These are phyloP conservation scores for Allium fistulosum DNA, from an alignment of 106 monocot species.

Conservation along the genomic window DNA sequence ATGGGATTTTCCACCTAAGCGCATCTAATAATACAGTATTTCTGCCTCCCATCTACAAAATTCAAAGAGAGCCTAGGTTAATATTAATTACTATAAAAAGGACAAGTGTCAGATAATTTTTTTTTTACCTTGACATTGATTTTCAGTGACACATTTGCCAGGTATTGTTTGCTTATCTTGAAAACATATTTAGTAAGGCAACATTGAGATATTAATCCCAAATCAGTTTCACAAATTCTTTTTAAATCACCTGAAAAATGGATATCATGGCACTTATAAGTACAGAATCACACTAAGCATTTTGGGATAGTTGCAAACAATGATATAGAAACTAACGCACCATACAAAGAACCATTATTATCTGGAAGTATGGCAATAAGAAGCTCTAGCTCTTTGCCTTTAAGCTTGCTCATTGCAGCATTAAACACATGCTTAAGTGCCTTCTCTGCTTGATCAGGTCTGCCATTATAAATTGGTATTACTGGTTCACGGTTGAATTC, in stretches of 20 bases:
- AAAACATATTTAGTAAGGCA: slow-evolving; percentile 87
- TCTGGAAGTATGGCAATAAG: slow-evolving; percentile 87
- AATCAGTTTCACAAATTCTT: slow-evolving; percentile 79
- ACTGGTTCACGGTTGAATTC: slow-evolving; percentile 66
- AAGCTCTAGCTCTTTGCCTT: slow-evolving; percentile 85
- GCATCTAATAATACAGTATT: slow-evolving; percentile 86
- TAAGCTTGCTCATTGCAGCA: slow-evolving; percentile 59
- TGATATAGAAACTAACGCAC: slow-evolving; percentile 9
- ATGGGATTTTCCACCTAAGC: slow-evolving; percentile 70
- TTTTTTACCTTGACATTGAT: slow-evolving; percentile 80
- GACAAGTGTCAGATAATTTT: neutral
- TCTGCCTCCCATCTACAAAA: slow-evolving; percentile 80
- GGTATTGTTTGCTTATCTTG: slow-evolving; percentile 78
- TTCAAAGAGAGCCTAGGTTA: neutral
- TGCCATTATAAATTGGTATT: slow-evolving; percentile 63
- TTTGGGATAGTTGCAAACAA: neutral
- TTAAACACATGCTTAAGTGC: slow-evolving; percentile 75
- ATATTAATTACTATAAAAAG: neutral
- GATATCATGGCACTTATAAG: too few relatives aligned
- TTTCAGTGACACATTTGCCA: slow-evolving; percentile 88
- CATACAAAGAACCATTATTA: slow-evolving; percentile 88
- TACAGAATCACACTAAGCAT: too few relatives aligned
- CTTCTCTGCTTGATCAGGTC: slow-evolving; percentile 82
- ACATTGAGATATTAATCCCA: slow-evolving; percentile 86
- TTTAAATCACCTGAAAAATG: slow-evolving; percentile 62